Percentiles rank a stretch among this genome's conserved stretches.
Conservation (phyloP, 179 eudicot species). For the Drosera spatulata region DNA sequence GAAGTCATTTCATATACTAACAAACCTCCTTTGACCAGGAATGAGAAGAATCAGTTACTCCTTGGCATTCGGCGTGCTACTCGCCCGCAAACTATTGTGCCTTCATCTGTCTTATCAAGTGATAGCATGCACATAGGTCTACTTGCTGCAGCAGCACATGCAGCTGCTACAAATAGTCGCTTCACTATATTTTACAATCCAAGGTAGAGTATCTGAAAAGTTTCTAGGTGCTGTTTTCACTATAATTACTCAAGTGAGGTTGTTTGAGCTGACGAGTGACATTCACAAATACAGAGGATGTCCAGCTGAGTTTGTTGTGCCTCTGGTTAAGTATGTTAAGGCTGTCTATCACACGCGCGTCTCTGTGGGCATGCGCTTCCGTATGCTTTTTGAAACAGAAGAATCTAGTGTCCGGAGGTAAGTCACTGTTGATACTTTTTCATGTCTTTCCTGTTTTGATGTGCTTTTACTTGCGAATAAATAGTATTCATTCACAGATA, state of each 20-base stretch:
- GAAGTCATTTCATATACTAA: no score
- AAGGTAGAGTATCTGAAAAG: conserved; percentile 29
- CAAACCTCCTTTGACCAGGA: conserved; percentile 29
- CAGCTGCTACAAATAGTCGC: conserved; percentile 95
- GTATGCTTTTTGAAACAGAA: conserved; percentile 99
- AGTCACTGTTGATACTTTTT: background rate
- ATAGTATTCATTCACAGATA: conserved; percentile 39
- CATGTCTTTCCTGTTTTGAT: background rate
- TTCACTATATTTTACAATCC: conserved; percentile 92
- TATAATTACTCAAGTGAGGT: no score
- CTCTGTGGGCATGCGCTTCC: conserved; percentile 98
- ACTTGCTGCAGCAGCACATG: conserved; percentile 99
- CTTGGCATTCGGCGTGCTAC: conserved; percentile 94
- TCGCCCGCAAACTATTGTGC: conserved; percentile 99
- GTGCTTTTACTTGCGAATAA: no score
- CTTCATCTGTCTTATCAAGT: conserved; percentile 96
- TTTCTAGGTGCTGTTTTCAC: no score
- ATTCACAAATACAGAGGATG: conserved; percentile 51
- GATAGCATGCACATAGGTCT: conserved; percentile 99
- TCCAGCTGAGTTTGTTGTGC: conserved; percentile 92
- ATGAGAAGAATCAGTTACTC: conserved; percentile 94
- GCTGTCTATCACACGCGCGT: conserved; percentile 97
- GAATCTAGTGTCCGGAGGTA: conserved; percentile 99
- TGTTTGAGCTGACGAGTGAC: no score
- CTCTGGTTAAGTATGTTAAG: conserved; percentile 83